Conservation (phyloP, 768 basidiomycete species). For the Pulveroboletus ravenelii region DNA sequence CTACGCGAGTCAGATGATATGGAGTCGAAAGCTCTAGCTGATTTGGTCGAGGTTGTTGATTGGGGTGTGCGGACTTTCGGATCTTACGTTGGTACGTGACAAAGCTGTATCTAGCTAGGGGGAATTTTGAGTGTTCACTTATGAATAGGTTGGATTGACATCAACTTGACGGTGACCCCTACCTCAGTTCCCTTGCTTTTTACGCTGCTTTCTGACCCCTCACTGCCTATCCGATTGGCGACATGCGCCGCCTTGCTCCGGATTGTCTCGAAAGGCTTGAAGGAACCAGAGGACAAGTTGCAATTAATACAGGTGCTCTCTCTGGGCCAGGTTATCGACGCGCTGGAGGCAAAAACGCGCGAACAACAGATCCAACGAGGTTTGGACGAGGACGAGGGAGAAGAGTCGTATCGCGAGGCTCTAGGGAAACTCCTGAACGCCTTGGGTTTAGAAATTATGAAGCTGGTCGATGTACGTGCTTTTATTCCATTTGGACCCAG, state of each 20-base stretch:
- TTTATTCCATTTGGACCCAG: background rate
- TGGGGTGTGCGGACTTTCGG: slow-evolving; percentile 91
- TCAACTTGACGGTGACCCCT: slow-evolving; percentile 91
- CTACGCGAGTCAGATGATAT: slow-evolving; percentile 43
- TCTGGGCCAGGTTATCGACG: slow-evolving; percentile 73
- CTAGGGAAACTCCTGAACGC: slow-evolving; percentile 80
- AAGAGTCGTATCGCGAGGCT: slow-evolving; percentile 85
- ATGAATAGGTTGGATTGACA: slow-evolving; percentile 89
- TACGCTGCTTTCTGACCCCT: slow-evolving; percentile 71
- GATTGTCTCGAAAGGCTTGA: slow-evolving; percentile 89
- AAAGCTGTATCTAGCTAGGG: background rate
- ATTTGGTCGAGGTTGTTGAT: slow-evolving; percentile 75
- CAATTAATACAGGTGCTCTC: slow-evolving; percentile 87
- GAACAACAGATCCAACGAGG: slow-evolving; percentile 61
- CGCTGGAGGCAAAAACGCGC: slow-evolving; percentile 73
- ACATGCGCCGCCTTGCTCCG: slow-evolving; percentile 75
- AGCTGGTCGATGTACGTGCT: slow-evolving; percentile 69
- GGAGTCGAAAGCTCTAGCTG: slow-evolving; percentile 50
- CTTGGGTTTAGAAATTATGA: slow-evolving; percentile 76
- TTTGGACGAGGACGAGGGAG: slow-evolving; percentile 76
- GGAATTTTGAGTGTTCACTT: background rate
- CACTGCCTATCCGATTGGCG: slow-evolving; percentile 76
- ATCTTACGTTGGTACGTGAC: slow-evolving; percentile 84
- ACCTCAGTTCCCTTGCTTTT: slow-evolving; percentile 83
- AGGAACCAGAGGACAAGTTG: slow-evolving; percentile 85